Conservation (phyloP, 257 asterid genomes). For the Nyctanthes arbortristis region DNA sequence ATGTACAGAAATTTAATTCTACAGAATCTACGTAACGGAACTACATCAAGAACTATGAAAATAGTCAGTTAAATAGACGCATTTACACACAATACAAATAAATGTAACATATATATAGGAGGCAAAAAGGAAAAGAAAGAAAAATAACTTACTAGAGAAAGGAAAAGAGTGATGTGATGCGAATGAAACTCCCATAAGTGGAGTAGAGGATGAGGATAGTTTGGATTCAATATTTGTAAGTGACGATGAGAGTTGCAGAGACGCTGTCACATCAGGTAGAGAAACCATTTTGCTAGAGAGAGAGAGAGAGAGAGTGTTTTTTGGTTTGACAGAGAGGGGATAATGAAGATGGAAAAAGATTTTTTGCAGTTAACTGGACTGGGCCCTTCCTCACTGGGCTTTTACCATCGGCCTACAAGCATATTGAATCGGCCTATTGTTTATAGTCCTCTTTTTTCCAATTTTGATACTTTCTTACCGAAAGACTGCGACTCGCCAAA, state of each 20-base stretch:
- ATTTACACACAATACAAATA: neutral
- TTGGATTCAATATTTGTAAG: conserved; percentile 38
- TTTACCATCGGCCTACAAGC: too few species aligned
- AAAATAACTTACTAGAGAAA: conserved; percentile 39
- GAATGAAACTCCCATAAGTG: conserved; percentile 45
- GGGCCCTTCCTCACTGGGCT: too few species aligned
- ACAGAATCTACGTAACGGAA: neutral
- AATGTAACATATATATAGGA: conserved; percentile 26
- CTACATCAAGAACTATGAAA: neutral
- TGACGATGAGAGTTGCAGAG: conserved; percentile 40
- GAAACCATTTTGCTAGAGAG: conserved; percentile 38
- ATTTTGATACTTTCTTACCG: too few species aligned
- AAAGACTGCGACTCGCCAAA: too few species aligned
- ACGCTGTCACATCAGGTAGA: conserved; percentile 18
- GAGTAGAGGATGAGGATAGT: conserved; percentile 37
- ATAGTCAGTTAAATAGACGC: neutral
- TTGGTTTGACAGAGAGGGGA: neutral
- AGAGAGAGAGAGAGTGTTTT: neutral
- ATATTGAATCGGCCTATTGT: too few species aligned
- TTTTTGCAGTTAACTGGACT: conserved; percentile 19
- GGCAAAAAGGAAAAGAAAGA: too few species aligned
- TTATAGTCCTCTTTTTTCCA: too few species aligned
- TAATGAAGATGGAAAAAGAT: conserved; percentile 7
- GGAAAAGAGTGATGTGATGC: conserved; percentile 20
- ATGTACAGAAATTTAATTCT: neutral